Percentiles rank a stretch among this genome's conserved stretches.
These are phyloP conservation scores for Rhododendron williamsianum DNA, from an alignment of 148 eudicot genomes.

Conservation along the genomic window DNA sequence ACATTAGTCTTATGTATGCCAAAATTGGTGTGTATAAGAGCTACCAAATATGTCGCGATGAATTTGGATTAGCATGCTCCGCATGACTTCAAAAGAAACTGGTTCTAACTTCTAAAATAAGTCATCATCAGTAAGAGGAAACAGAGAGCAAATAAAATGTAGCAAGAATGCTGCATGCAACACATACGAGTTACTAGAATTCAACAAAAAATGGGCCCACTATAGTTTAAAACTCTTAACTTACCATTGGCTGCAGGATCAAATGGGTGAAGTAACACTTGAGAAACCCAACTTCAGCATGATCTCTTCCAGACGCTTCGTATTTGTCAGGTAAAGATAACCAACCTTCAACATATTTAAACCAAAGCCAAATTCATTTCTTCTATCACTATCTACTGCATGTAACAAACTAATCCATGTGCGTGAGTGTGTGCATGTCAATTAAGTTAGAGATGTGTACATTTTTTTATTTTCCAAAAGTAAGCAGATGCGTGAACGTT, in stretches of 20 bases:
- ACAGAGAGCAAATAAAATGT: not conserved
- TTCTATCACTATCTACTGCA: not conserved
- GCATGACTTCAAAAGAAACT: not conserved
- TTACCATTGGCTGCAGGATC: constrained; percentile 34
- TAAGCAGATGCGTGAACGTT: not conserved
- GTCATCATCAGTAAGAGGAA: not conserved
- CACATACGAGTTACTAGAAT: not conserved
- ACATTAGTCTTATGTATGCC: not conserved
- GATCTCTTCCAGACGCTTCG: constrained; percentile 67
- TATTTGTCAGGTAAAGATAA: constrained; percentile 77
- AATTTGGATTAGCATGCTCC: not conserved
- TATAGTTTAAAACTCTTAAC: not conserved
- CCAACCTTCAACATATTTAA: constrained; percentile 52
- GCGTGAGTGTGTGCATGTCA: not conserved
- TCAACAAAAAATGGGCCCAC: not conserved
- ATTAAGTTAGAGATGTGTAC: not conserved
- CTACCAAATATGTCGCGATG: not conserved
- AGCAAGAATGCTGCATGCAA: not conserved
- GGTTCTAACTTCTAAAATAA: not conserved
- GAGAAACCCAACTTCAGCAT: constrained; percentile 84
- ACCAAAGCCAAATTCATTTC: constrained; percentile 2
- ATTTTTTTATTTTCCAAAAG: not conserved
- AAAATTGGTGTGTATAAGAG: not conserved
- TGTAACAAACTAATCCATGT: not conserved
- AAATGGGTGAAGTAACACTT: constrained; percentile 43